Conservation (phyloP, 192 early-diverging fungal species). For the Funneliformis mosseae region DNA sequence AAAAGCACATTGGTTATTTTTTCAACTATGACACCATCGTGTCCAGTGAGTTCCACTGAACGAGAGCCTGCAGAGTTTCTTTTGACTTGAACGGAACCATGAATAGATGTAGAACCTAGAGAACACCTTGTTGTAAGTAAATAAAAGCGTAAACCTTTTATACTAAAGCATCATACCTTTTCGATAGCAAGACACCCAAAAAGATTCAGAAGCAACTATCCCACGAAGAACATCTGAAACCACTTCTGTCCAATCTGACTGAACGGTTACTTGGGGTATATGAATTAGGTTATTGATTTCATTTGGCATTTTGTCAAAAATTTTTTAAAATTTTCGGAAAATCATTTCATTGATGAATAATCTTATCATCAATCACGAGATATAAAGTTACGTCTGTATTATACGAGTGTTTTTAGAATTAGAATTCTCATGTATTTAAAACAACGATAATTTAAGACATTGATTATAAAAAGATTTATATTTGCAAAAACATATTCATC, state of each 20-base stretch:
- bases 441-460: too few species aligned
- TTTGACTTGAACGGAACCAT: constrained; percentile 43
- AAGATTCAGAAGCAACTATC: constrained; percentile 40
- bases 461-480: too few species aligned
- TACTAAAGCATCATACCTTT: constrained; percentile 36
- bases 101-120: constrained; percentile 49
- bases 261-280: constrained; percentile 46
- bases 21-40: constrained; percentile 46
- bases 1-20: constrained; percentile 44
- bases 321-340: too few species aligned
- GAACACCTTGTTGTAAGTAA: background rate
- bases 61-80: background rate
- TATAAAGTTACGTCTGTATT: too few species aligned
- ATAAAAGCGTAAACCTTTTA: background rate
- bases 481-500: too few species aligned
- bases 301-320: constrained; percentile 29
- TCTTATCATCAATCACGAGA: too few species aligned
- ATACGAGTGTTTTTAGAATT: too few species aligned
- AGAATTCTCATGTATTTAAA: too few species aligned
- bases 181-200: constrained; percentile 57
- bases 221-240: constrained; percentile 43
- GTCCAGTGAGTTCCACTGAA: constrained; percentile 37
- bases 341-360: too few species aligned
- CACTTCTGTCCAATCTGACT: constrained; percentile 55
- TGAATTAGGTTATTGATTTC: constrained; percentile 15